Conservation (phyloP, 78 protist species). For the Chrysochromulina parva region DNA sequence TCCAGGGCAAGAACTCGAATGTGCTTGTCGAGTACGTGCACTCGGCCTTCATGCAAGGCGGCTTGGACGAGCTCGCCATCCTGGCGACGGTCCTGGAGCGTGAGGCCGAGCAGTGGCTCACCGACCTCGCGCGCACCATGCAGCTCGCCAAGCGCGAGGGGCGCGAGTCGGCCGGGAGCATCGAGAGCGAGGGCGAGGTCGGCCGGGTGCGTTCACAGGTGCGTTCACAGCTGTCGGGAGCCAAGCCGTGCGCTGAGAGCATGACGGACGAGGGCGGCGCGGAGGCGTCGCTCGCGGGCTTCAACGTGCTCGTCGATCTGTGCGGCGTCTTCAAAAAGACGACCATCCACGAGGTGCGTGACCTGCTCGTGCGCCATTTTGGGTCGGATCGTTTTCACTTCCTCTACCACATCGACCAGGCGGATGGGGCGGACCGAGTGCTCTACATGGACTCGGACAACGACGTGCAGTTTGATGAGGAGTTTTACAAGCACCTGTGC, state of each 20-base stretch:
- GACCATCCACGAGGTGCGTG: slow-evolving; percentile 21
- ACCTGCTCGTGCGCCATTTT: slow-evolving; percentile 14
- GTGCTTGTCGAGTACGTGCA: slow-evolving; percentile 11
- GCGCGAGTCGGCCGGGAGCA: too few relatives aligned
- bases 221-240: too few relatives aligned
- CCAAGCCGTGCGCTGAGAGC: background rate
- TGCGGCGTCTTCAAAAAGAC: slow-evolving; percentile 21
- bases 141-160: background rate
- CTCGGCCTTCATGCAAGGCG: background rate
- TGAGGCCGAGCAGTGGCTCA: background rate
- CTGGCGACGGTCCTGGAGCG: background rate
- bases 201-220: background rate
- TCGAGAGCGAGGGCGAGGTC: too few relatives aligned
- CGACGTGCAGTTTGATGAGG: slow-evolving; percentile 34
- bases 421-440: slow-evolving; percentile 17
- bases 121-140: background rate
- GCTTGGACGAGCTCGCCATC: background rate
- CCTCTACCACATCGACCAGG: slow-evolving; percentile 26
- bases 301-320: slow-evolving; percentile 24
- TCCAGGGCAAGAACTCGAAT: slow-evolving; percentile 4
- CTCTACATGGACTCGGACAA: slow-evolving; percentile 1
- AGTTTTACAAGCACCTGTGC: slow-evolving; percentile 21
- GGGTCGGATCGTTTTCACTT: slow-evolving; percentile 20
- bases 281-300: background rate
- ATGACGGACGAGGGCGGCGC: background rate